Conservation (phyloP, 2,329 filamentous ascomycete genomes). For the Aspergillus flavus region DNA sequence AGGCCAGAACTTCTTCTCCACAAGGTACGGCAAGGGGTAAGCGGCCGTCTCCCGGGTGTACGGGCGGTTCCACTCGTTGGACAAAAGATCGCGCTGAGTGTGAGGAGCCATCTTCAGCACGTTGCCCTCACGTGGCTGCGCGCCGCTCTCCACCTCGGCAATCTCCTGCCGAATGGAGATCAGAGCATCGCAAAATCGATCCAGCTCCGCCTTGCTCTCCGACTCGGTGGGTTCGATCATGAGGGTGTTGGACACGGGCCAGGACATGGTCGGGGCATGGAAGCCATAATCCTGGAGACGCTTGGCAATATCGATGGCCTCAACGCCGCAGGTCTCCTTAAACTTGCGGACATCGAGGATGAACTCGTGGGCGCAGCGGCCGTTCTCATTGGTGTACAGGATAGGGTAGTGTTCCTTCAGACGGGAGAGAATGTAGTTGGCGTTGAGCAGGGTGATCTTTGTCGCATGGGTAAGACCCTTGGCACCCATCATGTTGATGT, state of each 20-base stretch:
- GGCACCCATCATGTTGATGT: conserved; percentile 90
- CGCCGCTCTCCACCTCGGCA: conserved; percentile 76
- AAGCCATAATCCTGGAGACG: conserved; percentile 96
- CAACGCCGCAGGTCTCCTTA: conserved; percentile 78
- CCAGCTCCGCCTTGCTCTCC: conserved; percentile 88
- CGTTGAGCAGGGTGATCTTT: conserved; percentile 89
- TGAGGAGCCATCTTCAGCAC: conserved; percentile 90
- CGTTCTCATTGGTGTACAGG: conserved; percentile 87
- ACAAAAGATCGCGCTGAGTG: conserved; percentile 76
- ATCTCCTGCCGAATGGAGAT: conserved; percentile 88
- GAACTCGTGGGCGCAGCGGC: conserved; percentile 94
- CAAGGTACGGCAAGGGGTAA: conserved; percentile 79
- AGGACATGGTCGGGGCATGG: conserved; percentile 96
- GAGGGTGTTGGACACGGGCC: conserved; percentile 90
- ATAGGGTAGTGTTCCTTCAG: conserved; percentile 86
- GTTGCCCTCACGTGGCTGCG: conserved; percentile 73
- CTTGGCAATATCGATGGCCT: conserved; percentile 95
- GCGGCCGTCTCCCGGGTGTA: conserved; percentile 83
- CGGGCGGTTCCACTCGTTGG: conserved; percentile 76
- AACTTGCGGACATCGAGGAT: conserved; percentile 88
- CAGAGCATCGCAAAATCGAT: conserved; percentile 88
- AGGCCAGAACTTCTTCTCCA: conserved; percentile 98
- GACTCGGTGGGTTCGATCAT: conserved; percentile 99
- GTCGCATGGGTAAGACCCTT: conserved; percentile 85
- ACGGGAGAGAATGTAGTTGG: conserved; percentile 91